Percentiles rank a stretch among this genome's conserved stretches.
phyloP scores from a whole-genome alignment of 2,329 filamentous ascomycete species.

The Neonectria ditissima region DNA sequence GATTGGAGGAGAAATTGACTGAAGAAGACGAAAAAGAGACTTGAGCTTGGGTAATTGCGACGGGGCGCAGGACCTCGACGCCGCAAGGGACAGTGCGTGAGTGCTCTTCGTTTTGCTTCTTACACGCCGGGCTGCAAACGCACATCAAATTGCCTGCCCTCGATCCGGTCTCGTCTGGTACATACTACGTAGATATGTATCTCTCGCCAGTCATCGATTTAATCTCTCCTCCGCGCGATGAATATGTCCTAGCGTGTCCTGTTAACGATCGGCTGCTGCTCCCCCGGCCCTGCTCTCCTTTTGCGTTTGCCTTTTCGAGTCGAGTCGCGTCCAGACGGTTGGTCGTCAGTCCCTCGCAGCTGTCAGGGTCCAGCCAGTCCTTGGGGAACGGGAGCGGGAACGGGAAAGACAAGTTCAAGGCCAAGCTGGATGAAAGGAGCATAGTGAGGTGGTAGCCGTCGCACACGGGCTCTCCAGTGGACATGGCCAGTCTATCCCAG shows the following conservation, averaged over 20 bases:
- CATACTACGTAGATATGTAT: too few relatives aligned
- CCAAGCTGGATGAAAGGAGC: constrained; percentile 40
- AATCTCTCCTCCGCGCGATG: constrained; percentile 9
- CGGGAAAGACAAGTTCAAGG: constrained; percentile 35
- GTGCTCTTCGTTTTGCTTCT: constrained; percentile 17
- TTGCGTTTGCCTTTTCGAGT: constrained; percentile 40
- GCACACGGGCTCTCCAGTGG: constrained; percentile 43
- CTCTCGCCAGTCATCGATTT: constrained; percentile 12
- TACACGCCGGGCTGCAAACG: constrained; percentile 16
- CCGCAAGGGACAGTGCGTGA: constrained; percentile 11
- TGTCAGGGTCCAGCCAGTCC: constrained; percentile 35
- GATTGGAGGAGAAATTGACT: constrained; percentile 5
- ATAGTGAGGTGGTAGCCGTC: constrained; percentile 45
- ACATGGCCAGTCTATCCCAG: constrained; percentile 39
- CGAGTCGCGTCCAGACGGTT: constrained; percentile 35
- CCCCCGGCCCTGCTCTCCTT: constrained; percentile 32
- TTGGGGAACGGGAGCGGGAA: constrained; percentile 35
- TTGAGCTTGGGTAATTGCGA: not conserved
- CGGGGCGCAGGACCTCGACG: constrained; percentile 2
- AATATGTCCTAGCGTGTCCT: constrained; percentile 6
- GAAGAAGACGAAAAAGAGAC: constrained; percentile 3
- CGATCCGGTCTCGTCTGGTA: constrained; percentile 19
- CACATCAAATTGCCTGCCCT: constrained; percentile 1
- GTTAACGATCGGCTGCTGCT: constrained; percentile 16
- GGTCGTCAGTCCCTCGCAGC: constrained; percentile 33